These are phyloP conservation scores for Platanthera zijinensis DNA, from an alignment of 106 monocot species.

Conservation along the genomic window DNA sequence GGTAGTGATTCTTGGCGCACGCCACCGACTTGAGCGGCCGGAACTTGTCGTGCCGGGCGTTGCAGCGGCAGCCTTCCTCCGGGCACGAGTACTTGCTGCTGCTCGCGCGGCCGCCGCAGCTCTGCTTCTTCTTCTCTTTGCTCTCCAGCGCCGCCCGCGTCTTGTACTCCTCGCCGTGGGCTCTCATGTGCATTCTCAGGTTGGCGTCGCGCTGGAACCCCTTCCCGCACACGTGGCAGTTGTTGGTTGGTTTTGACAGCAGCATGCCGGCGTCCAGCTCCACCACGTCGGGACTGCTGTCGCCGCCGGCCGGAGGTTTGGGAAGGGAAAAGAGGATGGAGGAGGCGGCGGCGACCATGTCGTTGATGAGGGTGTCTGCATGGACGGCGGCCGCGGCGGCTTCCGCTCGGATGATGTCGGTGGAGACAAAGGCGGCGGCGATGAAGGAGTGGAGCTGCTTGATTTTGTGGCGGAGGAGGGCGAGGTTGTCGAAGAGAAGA, in stretches of 20 bases:
- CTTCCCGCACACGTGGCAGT: slow-evolving; percentile 70
- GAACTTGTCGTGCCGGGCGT: slow-evolving; percentile 61
- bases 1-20: slow-evolving; percentile 81
- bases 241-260: slow-evolving; percentile 59
- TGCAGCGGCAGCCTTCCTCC: slow-evolving; percentile 72
- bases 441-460: slow-evolving; percentile 41
- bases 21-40: slow-evolving; percentile 67
- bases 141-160: slow-evolving; percentile 36
- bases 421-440: slow-evolving; percentile 1
- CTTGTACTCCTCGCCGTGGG: slow-evolving; percentile 82
- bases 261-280: slow-evolving; percentile 48
- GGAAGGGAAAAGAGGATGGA: slow-evolving; percentile 45
- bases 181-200: slow-evolving; percentile 80
- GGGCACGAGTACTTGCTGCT: slow-evolving; percentile 76
- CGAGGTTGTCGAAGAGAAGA: slow-evolving; percentile 25
- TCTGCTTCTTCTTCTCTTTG: not conserved
- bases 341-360: slow-evolving; percentile 44
- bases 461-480: slow-evolving; percentile 41
- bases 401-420: not conserved
- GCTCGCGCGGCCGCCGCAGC: not conserved
- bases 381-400: slow-evolving; percentile 2
- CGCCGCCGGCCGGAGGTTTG: too few relatives aligned
- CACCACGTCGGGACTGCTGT: slow-evolving; percentile 7
- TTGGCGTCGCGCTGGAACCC: slow-evolving; percentile 78
- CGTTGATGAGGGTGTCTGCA: slow-evolving; percentile 34